A percentile compares a stretch with the other conserved stretches of the same genome.
Conservation (phyloP, 176 grass and related monocot genomes). For the Eragrostis nindensis region DNA sequence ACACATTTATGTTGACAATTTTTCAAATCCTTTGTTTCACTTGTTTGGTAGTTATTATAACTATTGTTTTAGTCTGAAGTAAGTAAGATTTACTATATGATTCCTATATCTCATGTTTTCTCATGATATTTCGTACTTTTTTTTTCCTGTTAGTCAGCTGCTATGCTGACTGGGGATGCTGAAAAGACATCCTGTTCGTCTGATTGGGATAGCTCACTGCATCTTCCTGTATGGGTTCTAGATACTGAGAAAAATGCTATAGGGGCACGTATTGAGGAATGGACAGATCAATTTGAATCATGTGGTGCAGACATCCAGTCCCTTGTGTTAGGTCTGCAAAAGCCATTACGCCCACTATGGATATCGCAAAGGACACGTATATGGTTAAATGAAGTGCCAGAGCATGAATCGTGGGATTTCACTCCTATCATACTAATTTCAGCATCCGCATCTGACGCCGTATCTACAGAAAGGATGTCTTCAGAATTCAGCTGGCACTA, state of each 20-base stretch:
- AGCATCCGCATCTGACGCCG: conserved; percentile 58
- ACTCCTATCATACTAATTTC: conserved; percentile 88
- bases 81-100: neutral
- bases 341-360: conserved; percentile 83
- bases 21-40: neutral
- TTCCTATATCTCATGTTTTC: neutral
- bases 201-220: conserved; percentile 78
- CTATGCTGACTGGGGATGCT: conserved; percentile 19
- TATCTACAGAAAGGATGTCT: conserved; percentile 53
- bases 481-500: conserved; percentile 88
- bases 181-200: conserved; percentile 19
- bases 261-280: conserved; percentile 66
- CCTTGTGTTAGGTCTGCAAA: conserved; percentile 57
- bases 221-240: conserved; percentile 85
- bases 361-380: conserved; percentile 89
- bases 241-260: conserved; percentile 78
- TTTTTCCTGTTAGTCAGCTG: conserved; percentile 44
- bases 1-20: neutral
- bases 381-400: conserved; percentile 96
- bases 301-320: conserved; percentile 89
- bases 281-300: conserved; percentile 63
- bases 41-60: neutral
- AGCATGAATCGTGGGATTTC: conserved; percentile 79
- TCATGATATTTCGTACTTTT: conserved; percentile 20
- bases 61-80: neutral